Percentiles rank a stretch among this genome's conserved stretches.
Conservation (phyloP, 257 asterid species). For the Fraxinus americana region DNA sequence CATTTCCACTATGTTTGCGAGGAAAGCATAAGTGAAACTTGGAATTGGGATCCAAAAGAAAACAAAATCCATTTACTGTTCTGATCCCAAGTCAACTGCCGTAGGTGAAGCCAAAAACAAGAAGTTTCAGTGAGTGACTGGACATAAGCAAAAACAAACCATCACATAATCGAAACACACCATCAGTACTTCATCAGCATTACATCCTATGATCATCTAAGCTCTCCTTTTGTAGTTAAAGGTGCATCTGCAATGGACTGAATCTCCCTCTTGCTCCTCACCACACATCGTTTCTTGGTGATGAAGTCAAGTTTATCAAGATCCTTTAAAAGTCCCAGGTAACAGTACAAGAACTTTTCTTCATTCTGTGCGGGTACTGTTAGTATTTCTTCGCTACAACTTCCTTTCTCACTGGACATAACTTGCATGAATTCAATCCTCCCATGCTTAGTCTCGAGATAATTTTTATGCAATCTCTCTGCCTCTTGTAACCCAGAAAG, state of each 20-base stretch:
- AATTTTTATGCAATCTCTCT: constrained; percentile 48
- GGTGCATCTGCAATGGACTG: constrained; percentile 44
- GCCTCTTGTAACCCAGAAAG: constrained; percentile 74
- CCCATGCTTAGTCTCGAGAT: constrained; percentile 47
- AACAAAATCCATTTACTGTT: not conserved
- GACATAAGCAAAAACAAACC: not conserved
- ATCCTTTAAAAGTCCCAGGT: constrained; percentile 68
- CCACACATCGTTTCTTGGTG: constrained; percentile 53
- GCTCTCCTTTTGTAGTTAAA: not conserved
- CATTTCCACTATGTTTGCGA: too few relatives aligned
- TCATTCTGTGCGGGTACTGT: constrained; percentile 18
- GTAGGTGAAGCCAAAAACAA: not conserved
- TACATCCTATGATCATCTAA: not conserved
- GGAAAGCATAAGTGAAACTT: too few relatives aligned
- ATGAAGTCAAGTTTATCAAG: constrained; percentile 67
- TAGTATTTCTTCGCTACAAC: constrained; percentile 24
- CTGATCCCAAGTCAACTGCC: not conserved
- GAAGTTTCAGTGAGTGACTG: not conserved
- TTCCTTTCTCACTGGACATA: constrained; percentile 20
- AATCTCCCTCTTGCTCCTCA: constrained; percentile 67
- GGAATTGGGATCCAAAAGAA: too few relatives aligned
- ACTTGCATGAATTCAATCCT: constrained; percentile 42
- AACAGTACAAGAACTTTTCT: constrained; percentile 51
- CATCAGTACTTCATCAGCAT: not conserved
- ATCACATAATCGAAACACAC: not conserved